Evolutionary conservation across 148 eudicot species (phyloP), one percentile per base, ranked within the genome.

Genomic region (Persicaria tinctoria): DNA sequence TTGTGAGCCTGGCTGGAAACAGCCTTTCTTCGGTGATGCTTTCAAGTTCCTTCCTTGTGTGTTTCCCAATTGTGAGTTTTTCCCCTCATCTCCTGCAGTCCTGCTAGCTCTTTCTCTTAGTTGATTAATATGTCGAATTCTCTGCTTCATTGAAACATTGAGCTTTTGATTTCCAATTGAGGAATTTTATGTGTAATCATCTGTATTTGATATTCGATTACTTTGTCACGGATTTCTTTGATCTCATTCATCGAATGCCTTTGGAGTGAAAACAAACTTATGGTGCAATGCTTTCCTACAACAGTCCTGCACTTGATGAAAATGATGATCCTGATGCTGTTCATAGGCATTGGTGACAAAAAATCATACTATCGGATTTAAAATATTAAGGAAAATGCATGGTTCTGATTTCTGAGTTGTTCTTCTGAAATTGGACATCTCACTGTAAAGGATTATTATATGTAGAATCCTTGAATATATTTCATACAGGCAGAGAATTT

Each of bases 1-100:
- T 44, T 74, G 76, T 49, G 63, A 60, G 68, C 69, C 53, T 74
- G 76, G 76, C 16, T 74, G 76, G 76, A 74, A 57, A 27, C 76
- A 74, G 56, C 48, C 68, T 9, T 23, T 49, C 51, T 44, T 51
- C 41, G 48, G 38, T 57, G n/a, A 74, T 59, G 76, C 16, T 10
- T 74, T 74, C 2, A 45, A 46, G 13, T 41, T 74, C 17, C 76
- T 74, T 27, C 76, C 76, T 57, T 74, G 76, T 57, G 76, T 74
- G 7, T n/a, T 74, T 27, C 76, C 76, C 38, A 74, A 74, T 74
- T 74, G 76, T 74, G 68, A 74, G 76, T 17, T 64, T 12, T 0
- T 1, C 27, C 27, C 27, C 27, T 1, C 0, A 23, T 23, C n/a
- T n/a, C n/a, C n/a, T n/a, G n/a, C n/a, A n/a, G n/a, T n/a, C 27